Conservation (phyloP, 768 basidiomycete species). For the Terana coerulea region DNA sequence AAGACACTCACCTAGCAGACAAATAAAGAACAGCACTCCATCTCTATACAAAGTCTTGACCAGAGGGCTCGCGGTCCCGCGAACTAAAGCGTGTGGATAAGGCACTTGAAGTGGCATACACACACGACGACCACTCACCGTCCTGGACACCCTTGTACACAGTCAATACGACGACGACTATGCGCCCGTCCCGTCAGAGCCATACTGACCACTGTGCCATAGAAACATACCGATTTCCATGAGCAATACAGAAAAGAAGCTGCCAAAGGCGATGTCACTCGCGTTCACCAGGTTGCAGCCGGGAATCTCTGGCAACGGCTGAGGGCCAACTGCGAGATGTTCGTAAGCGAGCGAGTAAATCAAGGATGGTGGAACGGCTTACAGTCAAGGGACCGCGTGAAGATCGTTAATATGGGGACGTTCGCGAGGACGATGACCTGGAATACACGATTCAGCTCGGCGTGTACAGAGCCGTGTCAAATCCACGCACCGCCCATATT, state of each 20-base stretch:
- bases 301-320: background rate
- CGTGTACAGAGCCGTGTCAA: background rate
- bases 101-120: too few species aligned
- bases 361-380: too few species aligned
- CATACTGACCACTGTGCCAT: background rate
- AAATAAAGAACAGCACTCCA: background rate
- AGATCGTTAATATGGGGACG: background rate
- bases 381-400: slow-evolving; percentile 1
- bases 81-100: too few species aligned
- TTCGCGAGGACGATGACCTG: slow-evolving; percentile 1
- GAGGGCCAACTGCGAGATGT: background rate
- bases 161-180: background rate
- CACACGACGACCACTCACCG: too few species aligned
- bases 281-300: slow-evolving; percentile 6
- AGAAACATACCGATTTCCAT: background rate
- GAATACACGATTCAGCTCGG: too few species aligned
- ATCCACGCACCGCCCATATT: background rate
- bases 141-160: slow-evolving; percentile 1
- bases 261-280: slow-evolving; percentile 4
- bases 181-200: background rate
- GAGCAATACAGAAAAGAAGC: slow-evolving; percentile 1
- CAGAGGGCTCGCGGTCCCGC: too few species aligned
- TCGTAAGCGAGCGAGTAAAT: too few species aligned
- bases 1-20: slow-evolving; percentile 2
- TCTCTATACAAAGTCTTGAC: too few species aligned